Conservation (phyloP, 148 eudicot genomes). For the Camellia granthamiana region DNA sequence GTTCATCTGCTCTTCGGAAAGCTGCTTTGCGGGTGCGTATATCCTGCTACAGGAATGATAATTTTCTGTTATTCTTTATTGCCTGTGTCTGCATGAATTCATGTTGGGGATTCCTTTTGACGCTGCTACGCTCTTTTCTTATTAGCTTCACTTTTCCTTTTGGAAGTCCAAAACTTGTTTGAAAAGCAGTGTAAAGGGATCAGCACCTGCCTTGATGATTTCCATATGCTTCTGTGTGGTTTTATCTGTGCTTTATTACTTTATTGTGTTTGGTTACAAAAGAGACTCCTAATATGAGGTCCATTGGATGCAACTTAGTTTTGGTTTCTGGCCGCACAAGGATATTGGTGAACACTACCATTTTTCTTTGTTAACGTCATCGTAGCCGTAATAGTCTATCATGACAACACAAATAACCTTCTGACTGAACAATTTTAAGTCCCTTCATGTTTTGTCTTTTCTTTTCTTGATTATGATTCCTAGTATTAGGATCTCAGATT, state of each 20-base stretch:
- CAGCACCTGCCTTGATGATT: background rate
- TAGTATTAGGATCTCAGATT: background rate
- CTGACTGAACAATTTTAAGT: constrained; percentile 1
- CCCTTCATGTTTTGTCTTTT: background rate
- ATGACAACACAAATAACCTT: background rate
- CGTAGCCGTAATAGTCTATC: background rate
- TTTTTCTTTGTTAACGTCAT: background rate
- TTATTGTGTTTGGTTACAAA: background rate
- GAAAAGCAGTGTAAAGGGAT: background rate
- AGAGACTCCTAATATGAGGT: background rate
- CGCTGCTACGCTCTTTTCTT: background rate
- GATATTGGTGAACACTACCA: background rate
- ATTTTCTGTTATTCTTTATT: background rate
- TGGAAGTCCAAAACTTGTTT: background rate
- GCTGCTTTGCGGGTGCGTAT: constrained; percentile 68
- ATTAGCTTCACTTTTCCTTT: background rate
- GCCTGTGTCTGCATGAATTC: background rate
- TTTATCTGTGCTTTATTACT: background rate
- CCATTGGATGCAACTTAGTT: background rate
- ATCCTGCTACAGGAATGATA: background rate
- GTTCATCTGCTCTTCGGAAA: constrained; percentile 78
- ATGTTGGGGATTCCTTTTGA: background rate
- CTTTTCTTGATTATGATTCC: background rate
- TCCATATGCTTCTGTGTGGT: background rate
- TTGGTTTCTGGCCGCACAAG: background rate